Evolutionary conservation across 2,329 filamentous ascomycete species (phyloP), one percentile per base, ranked within the genome.

Genomic region (Talaromyces sp.): DNA sequence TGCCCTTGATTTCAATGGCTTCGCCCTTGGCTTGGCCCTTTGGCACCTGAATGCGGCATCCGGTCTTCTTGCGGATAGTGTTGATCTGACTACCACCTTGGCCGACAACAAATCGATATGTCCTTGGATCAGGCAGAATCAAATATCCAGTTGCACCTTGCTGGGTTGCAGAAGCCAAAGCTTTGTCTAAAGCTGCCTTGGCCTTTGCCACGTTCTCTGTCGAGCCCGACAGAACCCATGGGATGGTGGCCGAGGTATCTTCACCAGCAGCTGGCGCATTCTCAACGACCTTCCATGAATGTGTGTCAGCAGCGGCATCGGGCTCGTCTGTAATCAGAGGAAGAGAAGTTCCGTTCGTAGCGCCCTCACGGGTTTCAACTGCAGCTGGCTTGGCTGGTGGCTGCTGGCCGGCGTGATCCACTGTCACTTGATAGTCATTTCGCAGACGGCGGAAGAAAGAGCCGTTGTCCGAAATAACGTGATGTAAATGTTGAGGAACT

Each of bases 281-380:
- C 69, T 91, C 85, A 60, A 95, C 83, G 11, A 94, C 78, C 64
- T 89, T 89, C 91, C 92, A 99, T 2, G 89, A 90, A 77, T 96
- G 86, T 21, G 80, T 83, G 62, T 89, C 85, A 6, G 84, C 79
- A 21, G 81, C 74, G 11, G 81, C 77, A 13, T 85, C 83, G 1
- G 83, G 82, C 54, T 94, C 89, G 69, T 97, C 94, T 0, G 92
- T 97, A 74, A 97, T 97, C 65, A 99, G 76, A n/a, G 94, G 94
- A 58, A 96, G 82, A n/a, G 73, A 68, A 8, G 62, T 75, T 51
- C 79, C 81, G 45, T 83, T 84, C 63, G 84, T 87, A 39, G 80
- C 78, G 21, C 84, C 81, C 61, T 74, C 73, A 57, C 77, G 75
- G 45, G 76, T 70, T 59, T 80, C 75, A 59, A 76, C 66, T 41